A percentile compares a stretch with the other conserved stretches of the same genome.
Evolutionary conservation across 2,329 filamentous ascomycete genomes (phyloP).

Genomic region (Exophiala sideris): DNA sequence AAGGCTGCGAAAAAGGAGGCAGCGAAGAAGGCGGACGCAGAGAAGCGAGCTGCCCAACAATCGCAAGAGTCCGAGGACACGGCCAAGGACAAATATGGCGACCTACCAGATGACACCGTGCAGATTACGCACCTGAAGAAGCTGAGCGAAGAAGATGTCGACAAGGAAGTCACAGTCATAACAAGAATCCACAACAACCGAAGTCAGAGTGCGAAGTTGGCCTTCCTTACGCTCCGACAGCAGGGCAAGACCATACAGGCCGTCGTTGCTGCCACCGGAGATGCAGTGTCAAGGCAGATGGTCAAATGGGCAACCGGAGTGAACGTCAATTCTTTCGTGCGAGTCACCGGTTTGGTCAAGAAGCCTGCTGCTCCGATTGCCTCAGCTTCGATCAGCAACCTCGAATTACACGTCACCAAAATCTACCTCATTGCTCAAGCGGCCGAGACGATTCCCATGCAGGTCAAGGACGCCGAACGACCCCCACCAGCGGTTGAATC

Average conservation of each 20-base stretch:
- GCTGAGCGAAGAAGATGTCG: constrained; percentile 61
- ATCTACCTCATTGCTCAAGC: constrained; percentile 72
- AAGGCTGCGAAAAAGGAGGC: constrained; percentile 73
- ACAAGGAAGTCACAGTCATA: constrained; percentile 70
- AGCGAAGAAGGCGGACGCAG: constrained; percentile 42
- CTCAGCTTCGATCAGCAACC: constrained; percentile 73
- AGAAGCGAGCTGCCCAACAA: constrained; percentile 28
- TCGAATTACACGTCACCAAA: constrained; percentile 86
- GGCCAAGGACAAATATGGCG: constrained; percentile 77
- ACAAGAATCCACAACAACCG: constrained; percentile 84
- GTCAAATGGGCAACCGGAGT: constrained; percentile 82
- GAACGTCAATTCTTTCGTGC: constrained; percentile 75
- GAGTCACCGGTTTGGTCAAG: constrained; percentile 76
- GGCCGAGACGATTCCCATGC: constrained; percentile 59
- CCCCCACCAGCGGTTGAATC: constrained; percentile 47
- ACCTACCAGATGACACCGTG: constrained; percentile 56
- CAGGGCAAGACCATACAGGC: constrained; percentile 79
- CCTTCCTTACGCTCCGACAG: constrained; percentile 80
- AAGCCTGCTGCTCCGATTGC: constrained; percentile 84
- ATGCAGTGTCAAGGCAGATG: constrained; percentile 75
- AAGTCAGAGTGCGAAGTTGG: constrained; percentile 85
- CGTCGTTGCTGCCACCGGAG: constrained; percentile 61
- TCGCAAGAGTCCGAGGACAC: constrained; percentile 45
- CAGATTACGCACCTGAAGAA: constrained; percentile 58
- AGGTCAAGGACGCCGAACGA: constrained; percentile 52